phyloP scores from a whole-genome alignment of 495 filamentous ascomycete genomes.

The Penicillium cataractarum region DNA sequence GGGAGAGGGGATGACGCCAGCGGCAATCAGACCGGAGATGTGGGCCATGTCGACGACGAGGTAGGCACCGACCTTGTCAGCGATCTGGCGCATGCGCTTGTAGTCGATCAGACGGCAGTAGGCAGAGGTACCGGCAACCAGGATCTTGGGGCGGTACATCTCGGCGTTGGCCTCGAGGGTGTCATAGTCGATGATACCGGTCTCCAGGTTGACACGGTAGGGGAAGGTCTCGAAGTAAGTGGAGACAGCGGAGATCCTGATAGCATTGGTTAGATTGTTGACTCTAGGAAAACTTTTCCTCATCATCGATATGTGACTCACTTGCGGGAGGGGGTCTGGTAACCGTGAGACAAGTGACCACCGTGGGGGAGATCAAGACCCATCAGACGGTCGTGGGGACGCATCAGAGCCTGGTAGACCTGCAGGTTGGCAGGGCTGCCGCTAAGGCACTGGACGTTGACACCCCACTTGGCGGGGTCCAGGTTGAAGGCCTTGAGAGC shows the following conservation, averaged over 20 bases:
- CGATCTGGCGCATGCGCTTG: slow-evolving; percentile 92
- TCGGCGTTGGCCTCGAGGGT: slow-evolving; percentile 87
- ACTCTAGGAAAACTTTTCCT: slow-evolving; percentile 18
- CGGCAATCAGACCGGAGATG: slow-evolving; percentile 94
- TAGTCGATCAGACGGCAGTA: slow-evolving; percentile 99
- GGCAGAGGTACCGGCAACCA: slow-evolving; percentile 96
- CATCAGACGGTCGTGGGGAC: slow-evolving; percentile 94
- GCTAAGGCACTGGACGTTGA: slow-evolving; percentile 96
- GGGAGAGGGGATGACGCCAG: slow-evolving; percentile 90
- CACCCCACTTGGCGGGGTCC: slow-evolving; percentile 89
- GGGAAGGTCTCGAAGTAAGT: slow-evolving; percentile 96
- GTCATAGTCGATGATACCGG: slow-evolving; percentile 97
- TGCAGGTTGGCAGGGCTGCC: slow-evolving; percentile 93
- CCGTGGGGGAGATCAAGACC: slow-evolving; percentile 96
- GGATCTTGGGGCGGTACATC: slow-evolving; percentile 92
- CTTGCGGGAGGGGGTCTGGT: slow-evolving; percentile 93
- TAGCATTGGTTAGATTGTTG: slow-evolving; percentile 7
- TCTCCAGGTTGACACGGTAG: slow-evolving; percentile 87
- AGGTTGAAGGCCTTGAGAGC: slow-evolving; percentile 91
- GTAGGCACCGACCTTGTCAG: slow-evolving; percentile 91
- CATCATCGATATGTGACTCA: slow-evolving; percentile 45
- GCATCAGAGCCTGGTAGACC: slow-evolving; percentile 99
- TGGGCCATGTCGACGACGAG: slow-evolving; percentile 98
- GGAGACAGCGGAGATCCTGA: slow-evolving; percentile 86
- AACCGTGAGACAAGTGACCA: slow-evolving; percentile 97